Evolutionary conservation across 2,329 filamentous ascomycete species (phyloP).

Genomic region (Xylariomycetidae sp.): DNA sequence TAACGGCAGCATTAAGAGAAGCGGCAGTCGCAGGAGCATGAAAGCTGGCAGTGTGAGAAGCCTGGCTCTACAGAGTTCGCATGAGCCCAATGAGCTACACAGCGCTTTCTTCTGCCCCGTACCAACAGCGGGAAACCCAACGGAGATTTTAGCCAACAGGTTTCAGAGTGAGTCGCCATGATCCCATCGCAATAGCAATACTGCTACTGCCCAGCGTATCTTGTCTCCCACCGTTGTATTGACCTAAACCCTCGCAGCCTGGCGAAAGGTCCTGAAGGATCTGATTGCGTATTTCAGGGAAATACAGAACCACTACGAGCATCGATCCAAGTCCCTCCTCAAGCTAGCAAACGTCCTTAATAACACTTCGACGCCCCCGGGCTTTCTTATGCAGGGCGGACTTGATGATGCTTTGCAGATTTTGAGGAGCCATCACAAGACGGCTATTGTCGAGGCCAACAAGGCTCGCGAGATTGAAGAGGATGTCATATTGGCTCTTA

Average conservation of each 20-base stretch:
- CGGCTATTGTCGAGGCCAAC: slow-evolving; percentile 71
- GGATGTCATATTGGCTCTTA: slow-evolving; percentile 84
- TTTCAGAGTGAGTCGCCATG: slow-evolving; percentile 90
- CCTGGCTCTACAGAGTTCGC: slow-evolving; percentile 64
- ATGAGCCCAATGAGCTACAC: slow-evolving; percentile 65
- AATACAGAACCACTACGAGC: slow-evolving; percentile 83
- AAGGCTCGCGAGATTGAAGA: slow-evolving; percentile 88
- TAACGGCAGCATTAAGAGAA: slow-evolving; percentile 70
- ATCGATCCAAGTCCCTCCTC: slow-evolving; percentile 72
- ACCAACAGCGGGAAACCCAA: slow-evolving; percentile 81
- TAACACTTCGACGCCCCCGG: slow-evolving; percentile 68
- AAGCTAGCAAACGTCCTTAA: slow-evolving; percentile 83
- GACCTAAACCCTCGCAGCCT: slow-evolving; percentile 53
- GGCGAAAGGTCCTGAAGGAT: slow-evolving; percentile 93
- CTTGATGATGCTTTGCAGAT: slow-evolving; percentile 82
- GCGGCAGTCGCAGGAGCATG: slow-evolving; percentile 74
- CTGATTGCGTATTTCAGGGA: slow-evolving; percentile 92
- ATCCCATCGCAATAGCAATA: no score
- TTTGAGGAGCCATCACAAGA: slow-evolving; percentile 76
- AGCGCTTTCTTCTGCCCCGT: slow-evolving; percentile 89
- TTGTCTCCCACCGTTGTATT: background rate
- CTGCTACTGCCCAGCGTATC: no score
- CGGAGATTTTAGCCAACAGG: slow-evolving; percentile 77
- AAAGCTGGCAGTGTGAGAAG: slow-evolving; percentile 84
- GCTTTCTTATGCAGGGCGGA: slow-evolving; percentile 77